phyloP scores from a whole-genome alignment of 768 basidiomycete species.

The Mycena indigotica region DNA sequence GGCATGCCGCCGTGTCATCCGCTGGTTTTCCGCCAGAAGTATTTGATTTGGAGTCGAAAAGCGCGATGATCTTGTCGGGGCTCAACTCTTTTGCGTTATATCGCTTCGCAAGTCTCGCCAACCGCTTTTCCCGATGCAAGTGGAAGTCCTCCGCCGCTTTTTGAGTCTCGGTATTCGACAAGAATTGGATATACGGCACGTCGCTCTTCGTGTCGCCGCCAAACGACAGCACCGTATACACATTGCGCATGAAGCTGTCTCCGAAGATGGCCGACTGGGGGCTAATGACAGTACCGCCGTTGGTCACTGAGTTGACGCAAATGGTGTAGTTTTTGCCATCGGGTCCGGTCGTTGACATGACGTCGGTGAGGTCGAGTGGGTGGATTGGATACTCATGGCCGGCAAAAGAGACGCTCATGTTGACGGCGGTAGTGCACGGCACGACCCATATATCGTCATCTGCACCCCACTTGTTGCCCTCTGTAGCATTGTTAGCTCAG shows the following conservation, averaged over 20 bases:
- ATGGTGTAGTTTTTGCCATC: constrained; percentile 3
- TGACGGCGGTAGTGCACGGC: constrained; percentile 6
- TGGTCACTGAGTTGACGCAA: constrained; percentile 2
- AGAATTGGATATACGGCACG: too few relatives aligned
- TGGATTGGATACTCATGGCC: neutral
- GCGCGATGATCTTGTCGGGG: too few relatives aligned
- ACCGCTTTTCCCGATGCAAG: too few relatives aligned
- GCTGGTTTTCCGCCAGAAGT: too few relatives aligned
- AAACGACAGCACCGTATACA: constrained; percentile 34
- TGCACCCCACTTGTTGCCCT: too few relatives aligned
- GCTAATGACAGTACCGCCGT: neutral
- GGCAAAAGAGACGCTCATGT: constrained; percentile 4
- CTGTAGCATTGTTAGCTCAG: too few relatives aligned
- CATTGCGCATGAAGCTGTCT: constrained; percentile 10
- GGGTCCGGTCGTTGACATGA: neutral
- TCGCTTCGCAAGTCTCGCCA: too few relatives aligned
- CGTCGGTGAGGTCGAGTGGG: constrained; percentile 1
- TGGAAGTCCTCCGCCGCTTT: too few relatives aligned
- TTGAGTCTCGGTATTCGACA: too few relatives aligned
- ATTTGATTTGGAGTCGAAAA: too few relatives aligned
- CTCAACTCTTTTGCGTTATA: too few relatives aligned
- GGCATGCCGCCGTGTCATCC: too few relatives aligned
- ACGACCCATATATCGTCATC: neutral
- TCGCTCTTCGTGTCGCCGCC: constrained; percentile 19
- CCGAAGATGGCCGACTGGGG: neutral